These are phyloP conservation scores for Fennellomyces sp. DNA, from an alignment of 371 early-diverging fungal species.

Conservation along the genomic window DNA sequence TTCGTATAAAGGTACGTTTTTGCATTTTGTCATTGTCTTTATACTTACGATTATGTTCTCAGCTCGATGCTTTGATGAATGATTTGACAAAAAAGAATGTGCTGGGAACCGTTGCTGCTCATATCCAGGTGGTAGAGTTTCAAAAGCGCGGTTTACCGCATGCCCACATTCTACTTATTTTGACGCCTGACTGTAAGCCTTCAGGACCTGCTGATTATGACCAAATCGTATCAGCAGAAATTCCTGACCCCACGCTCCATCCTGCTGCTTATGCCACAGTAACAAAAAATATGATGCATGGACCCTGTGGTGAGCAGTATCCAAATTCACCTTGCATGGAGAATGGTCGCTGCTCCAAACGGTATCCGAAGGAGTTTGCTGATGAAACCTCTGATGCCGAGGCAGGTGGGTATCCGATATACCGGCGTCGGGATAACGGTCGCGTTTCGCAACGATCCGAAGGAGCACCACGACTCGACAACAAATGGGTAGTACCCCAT, in stretches of 20 bases:
- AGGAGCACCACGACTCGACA: neutral
- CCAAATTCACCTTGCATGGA: neutral
- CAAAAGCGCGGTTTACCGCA: conserved; percentile 36
- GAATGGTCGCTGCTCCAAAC: no score
- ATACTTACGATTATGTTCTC: no score
- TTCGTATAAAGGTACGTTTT: neutral
- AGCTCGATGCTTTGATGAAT: no score
- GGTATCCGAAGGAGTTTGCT: neutral
- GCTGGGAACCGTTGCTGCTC: neutral
- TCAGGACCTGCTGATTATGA: conserved; percentile 25
- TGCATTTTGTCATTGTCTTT: no score
- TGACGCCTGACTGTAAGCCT: conserved; percentile 14
- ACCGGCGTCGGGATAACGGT: neutral
- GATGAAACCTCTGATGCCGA: neutral
- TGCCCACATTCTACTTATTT: conserved; percentile 33
- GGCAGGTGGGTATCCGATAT: neutral
- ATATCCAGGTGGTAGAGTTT: conserved; percentile 3
- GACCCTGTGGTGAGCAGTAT: conserved; percentile 23
- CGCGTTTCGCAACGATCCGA: neutral
- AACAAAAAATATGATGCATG: conserved; percentile 37
- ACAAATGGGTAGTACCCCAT: neutral
- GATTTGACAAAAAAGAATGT: neutral
- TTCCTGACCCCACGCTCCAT: conserved; percentile 34
- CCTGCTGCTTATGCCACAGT: conserved; percentile 27
- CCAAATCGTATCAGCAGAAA: conserved; percentile 29